A percentile compares a stretch with the other conserved stretches of the same genome.
phyloP scores from a whole-genome alignment of 441 rosid genomes.

The Adansonia madagascariensis region DNA sequence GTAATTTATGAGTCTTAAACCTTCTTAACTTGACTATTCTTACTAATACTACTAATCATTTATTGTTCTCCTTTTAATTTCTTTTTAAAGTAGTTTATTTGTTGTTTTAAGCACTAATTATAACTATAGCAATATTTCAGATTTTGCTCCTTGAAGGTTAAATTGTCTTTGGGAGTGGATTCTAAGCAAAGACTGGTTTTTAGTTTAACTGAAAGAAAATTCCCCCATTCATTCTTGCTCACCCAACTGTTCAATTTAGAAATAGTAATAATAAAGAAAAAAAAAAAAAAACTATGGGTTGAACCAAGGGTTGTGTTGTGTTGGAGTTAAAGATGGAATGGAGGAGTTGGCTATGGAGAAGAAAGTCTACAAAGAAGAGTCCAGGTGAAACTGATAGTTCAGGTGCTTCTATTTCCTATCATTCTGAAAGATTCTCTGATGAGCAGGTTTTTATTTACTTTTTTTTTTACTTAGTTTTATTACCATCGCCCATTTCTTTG shows the following conservation, averaged over 20 bases:
- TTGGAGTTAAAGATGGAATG: slow-evolving; percentile 64
- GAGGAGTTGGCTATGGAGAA: slow-evolving; percentile 85
- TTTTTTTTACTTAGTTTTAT: background rate
- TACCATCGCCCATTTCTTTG: background rate
- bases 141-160: background rate
- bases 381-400: slow-evolving; percentile 78
- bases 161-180: slow-evolving; percentile 24
- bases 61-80: background rate
- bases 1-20: background rate
- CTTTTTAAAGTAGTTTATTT: background rate
- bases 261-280: background rate
- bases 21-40: no score
- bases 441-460: slow-evolving; percentile 57
- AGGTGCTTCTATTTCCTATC: slow-evolving; percentile 66
- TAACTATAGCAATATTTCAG: background rate
- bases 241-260: background rate
- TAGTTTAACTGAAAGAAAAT: background rate
- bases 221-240: background rate
- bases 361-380: slow-evolving; percentile 65
- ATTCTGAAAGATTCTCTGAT: slow-evolving; percentile 77
- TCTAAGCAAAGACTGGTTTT: slow-evolving; percentile 29
- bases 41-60: background rate
- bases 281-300: background rate
- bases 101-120: background rate
- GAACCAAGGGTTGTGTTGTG: slow-evolving; percentile 28